Conservation (phyloP, 2,329 filamentous ascomycete genomes). For the Fusarium agapanthi region DNA sequence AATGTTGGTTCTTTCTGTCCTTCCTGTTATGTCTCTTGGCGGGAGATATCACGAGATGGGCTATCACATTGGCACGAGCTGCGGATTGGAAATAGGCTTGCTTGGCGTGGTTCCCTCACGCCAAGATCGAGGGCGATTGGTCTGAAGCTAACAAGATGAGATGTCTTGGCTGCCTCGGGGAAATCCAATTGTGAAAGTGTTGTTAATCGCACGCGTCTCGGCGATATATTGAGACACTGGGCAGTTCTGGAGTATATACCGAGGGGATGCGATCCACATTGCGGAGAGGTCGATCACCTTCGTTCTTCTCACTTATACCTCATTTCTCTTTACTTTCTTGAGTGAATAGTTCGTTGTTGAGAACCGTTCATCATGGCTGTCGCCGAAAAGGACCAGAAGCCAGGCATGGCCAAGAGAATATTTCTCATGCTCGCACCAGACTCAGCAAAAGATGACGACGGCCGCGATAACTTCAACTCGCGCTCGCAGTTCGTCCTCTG, state of each 20-base stretch:
- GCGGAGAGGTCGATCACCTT: constrained; percentile 1
- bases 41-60: constrained; percentile 20
- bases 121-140: constrained; percentile 25
- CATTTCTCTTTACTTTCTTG: not conserved
- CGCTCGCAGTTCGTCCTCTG: constrained; percentile 41
- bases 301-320: not conserved
- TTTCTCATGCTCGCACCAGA: constrained; percentile 34
- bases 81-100: constrained; percentile 7
- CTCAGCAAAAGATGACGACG: constrained; percentile 38
- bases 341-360: no score
- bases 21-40: constrained; percentile 33
- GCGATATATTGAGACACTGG: not conserved
- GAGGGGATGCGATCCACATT: constrained; percentile 4
- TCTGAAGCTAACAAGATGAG: not conserved
- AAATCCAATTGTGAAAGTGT: not conserved
- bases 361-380: constrained; percentile 33
- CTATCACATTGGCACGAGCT: constrained; percentile 14
- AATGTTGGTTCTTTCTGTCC: not conserved
- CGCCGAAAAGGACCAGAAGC: constrained; percentile 24
- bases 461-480: constrained; percentile 41
- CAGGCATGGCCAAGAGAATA: constrained; percentile 28
- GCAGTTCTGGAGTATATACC: constrained; percentile 2
- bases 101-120: constrained; percentile 24
- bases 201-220: not conserved
- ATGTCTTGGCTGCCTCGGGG: constrained; percentile 13